Percentiles rank a stretch among this genome's conserved stretches.
Conservation (phyloP, 805 yeast species). For the Torulaspora maleeae region DNA sequence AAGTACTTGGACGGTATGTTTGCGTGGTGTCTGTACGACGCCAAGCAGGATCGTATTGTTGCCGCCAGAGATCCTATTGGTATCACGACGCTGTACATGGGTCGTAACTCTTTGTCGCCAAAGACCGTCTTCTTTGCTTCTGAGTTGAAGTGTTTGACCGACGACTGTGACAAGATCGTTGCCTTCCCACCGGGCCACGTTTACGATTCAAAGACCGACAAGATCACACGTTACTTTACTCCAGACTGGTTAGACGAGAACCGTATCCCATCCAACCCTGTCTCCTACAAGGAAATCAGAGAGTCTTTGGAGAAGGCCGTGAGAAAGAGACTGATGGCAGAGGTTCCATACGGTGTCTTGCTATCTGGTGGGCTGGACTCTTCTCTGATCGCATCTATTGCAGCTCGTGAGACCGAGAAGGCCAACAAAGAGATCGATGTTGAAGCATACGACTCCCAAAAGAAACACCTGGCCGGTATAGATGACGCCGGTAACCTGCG, state of each 20-base stretch:
- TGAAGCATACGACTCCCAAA: conserved; percentile 51
- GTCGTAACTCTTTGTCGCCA: conserved; percentile 64
- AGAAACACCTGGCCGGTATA: conserved; percentile 80
- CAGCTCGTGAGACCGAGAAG: conserved; percentile 89
- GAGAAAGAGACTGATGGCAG: conserved; percentile 98
- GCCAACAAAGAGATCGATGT: conserved; percentile 43
- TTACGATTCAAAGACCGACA: conserved; percentile 85
- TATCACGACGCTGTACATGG: conserved; percentile 93
- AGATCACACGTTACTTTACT: conserved; percentile 78
- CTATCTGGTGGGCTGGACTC: conserved; percentile 97
- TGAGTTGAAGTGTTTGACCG: conserved; percentile 88
- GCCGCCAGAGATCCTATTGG: conserved; percentile 99
- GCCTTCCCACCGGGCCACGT: conserved; percentile 99
- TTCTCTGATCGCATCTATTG: conserved; percentile 92
- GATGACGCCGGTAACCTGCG: conserved; percentile 84
- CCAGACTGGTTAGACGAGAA: conserved; percentile 94
- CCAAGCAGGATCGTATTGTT: conserved; percentile 73
- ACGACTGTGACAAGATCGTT: conserved; percentile 86
- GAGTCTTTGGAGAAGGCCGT: conserved; percentile 87
- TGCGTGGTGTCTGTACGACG: conserved; percentile 89
- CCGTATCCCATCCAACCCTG: conserved; percentile 68
- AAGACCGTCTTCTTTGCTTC: conserved; percentile 84
- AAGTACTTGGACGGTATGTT: conserved; percentile 96
- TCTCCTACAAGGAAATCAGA: conserved; percentile 68
- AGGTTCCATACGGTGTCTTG: conserved; percentile 97